A percentile compares a stretch with the other conserved stretches of the same genome.
Conservation (phyloP, 2,329 filamentous ascomycete species). For the Aspergillus pseudoterreus region DNA sequence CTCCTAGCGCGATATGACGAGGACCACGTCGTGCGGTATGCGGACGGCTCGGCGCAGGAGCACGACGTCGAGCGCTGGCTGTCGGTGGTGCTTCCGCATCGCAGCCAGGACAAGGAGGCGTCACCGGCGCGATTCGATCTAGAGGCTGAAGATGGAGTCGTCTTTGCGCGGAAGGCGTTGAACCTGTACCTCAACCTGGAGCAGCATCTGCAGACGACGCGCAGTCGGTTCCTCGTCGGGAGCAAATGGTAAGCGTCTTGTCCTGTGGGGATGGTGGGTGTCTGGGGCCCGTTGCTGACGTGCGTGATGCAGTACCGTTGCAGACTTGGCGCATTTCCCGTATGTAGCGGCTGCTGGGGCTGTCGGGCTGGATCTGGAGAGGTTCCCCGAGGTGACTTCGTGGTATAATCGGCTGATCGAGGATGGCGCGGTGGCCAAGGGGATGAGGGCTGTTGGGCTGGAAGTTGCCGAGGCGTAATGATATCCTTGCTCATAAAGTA, state of each 20-base stretch:
- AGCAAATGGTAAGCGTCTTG: conserved; percentile 9
- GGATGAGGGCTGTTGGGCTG: conserved; percentile 6
- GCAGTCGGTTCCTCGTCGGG: conserved; percentile 7
- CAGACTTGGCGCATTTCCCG: conserved; percentile 8
- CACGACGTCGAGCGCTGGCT: conserved; percentile 4
- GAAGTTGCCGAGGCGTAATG: neutral
- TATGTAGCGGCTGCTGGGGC: conserved; percentile 7
- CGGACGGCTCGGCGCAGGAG: neutral
- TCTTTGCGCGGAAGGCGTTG: conserved; percentile 5
- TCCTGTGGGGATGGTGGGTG: too few relatives aligned
- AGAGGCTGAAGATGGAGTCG: neutral
- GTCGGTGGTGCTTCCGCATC: neutral
- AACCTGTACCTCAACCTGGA: conserved; percentile 10
- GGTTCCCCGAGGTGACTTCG: conserved; percentile 11
- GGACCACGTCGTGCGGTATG: conserved; percentile 1
- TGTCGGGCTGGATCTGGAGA: conserved; percentile 8
- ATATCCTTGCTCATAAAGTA: too few relatives aligned
- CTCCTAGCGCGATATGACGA: conserved; percentile 5
- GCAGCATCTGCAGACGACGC: conserved; percentile 6
- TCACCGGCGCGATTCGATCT: neutral
- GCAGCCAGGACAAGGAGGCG: neutral
- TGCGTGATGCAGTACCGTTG: conserved; percentile 7
- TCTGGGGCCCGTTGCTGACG: neutral
- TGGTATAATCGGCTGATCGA: conserved; percentile 10
- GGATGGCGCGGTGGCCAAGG: conserved; percentile 1